Base-by-base conservation (phyloP, 306 rosid genomes). In the Abrus precatorius region DNA sequence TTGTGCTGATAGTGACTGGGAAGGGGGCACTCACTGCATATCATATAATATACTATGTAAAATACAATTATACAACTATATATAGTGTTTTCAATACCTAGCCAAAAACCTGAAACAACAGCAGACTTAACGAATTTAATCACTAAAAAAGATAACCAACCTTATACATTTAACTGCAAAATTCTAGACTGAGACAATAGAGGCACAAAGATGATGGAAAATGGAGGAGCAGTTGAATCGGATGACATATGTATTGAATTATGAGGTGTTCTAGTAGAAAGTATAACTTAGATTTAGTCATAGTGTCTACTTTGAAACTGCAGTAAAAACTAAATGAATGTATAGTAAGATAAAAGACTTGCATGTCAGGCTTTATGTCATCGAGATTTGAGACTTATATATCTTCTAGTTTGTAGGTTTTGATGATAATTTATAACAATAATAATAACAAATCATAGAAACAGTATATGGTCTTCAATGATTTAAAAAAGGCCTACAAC, bases 101-200 rank as follows among this genome's bases (percentile, higher is more conserved):
- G 20, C 52, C 9, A 45, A 71, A 62, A 69, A 30, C 59, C 36
- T 48, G 47, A 63, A 76, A 62, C 48, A 14, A 65, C 29, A 65
- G 8, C 14, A 36, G 47, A 63, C 50, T 41, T 40, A 6, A 33
- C 8, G 27, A 40, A 30, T n/a, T 57, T 11, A 36, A 10, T 27
- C 27, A 53, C 50, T 20, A 38, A 38, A 5, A 12, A 71, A 57
- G 13, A 53, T 20, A 10, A 38, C 27, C 33, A 44, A 60, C 47
- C 11, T 30, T 59, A 45, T 1, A 75, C 8, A 27, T 30, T 55
- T 59, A 30, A 75, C 11, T 5, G 9, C 54, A 59, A 9, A 47
- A 32, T 47, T 47, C 27, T n/a, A 75, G 45, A 44, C 3, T 2
- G 68, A 32, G 45, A 45, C 43, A 74, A 74, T 43, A 57, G 44